Evolutionary conservation across 345 rosid genomes (phyloP).

Genomic region (Eutrema japonicum): DNA sequence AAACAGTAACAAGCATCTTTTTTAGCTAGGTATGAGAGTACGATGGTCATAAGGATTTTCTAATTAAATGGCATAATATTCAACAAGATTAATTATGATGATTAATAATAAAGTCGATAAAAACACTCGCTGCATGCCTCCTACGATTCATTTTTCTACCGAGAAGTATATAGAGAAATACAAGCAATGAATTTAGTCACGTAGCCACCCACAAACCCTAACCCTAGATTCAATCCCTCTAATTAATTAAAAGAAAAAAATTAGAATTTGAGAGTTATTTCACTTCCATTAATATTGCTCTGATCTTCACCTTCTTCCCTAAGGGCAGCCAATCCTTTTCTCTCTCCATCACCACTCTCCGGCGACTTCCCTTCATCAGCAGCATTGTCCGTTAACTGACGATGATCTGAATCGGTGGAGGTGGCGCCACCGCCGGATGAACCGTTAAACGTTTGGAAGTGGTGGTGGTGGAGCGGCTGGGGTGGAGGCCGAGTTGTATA

Average conservation of each 20-base stretch:
- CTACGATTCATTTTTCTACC: constrained; percentile 7
- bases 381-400: constrained; percentile 50
- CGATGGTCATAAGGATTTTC: constrained; percentile 14
- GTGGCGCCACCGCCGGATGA: constrained; percentile 45
- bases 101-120: constrained; percentile 20
- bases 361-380: constrained; percentile 86
- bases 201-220: constrained; percentile 37
- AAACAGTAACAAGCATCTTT: neutral
- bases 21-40: neutral
- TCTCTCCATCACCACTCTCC: constrained; percentile 69
- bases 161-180: constrained; percentile 19
- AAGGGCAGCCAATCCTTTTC: constrained; percentile 67
- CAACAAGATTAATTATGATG: constrained; percentile 7
- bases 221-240: constrained; percentile 36
- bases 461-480: constrained; percentile 54
- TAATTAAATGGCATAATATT: neutral
- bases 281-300: constrained; percentile 68
- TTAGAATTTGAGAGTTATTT: constrained; percentile 86
- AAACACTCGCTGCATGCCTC: constrained; percentile 12
- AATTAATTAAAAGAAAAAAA: neutral
- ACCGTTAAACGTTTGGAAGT: constrained; percentile 57
- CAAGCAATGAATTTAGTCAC: constrained; percentile 32
- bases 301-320: constrained; percentile 78
- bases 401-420: constrained; percentile 26
- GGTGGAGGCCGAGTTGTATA: constrained; percentile 52